These are phyloP conservation scores for Penicillium herquei DNA, from an alignment of 495 filamentous ascomycete genomes.

Conservation along the genomic window DNA sequence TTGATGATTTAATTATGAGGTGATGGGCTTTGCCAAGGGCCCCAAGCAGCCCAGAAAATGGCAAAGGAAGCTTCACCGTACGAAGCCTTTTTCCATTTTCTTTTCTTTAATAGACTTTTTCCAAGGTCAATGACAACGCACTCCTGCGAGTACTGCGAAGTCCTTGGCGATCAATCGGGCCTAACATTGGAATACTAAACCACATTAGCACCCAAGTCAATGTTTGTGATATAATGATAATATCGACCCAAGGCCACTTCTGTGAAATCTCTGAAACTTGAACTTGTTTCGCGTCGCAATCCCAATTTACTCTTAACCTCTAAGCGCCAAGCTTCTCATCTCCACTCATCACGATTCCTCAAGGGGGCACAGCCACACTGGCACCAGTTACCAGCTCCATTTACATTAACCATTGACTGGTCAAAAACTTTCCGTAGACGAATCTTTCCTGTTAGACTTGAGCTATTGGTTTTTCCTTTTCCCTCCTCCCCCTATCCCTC, in stretches of 20 bases:
- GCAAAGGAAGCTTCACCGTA: background rate
- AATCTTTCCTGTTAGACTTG: background rate
- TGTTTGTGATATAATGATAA: too few relatives aligned
- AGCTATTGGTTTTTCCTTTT: background rate
- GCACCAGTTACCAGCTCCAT: background rate
- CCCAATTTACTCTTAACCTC: background rate
- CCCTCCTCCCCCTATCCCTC: background rate
- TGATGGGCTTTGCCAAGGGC: background rate
- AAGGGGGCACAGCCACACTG: background rate
- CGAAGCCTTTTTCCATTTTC: background rate
- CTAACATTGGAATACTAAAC: background rate
- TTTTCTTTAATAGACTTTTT: background rate
- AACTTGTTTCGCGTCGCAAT: background rate
- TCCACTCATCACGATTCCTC: conserved; percentile 4
- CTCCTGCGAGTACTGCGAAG: background rate
- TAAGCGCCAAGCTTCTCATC: conserved; percentile 8
- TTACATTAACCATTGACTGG: background rate
- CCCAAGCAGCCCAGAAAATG: background rate
- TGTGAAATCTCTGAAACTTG: background rate
- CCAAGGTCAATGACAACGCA: background rate
- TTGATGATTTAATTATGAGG: background rate
- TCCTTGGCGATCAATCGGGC: background rate
- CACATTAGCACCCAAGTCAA: too few relatives aligned
- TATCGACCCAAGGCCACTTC: too few relatives aligned
- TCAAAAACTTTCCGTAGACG: background rate